Conservation (phyloP, 805 yeast species). For the Groenewaldozyma tartarivorans region DNA sequence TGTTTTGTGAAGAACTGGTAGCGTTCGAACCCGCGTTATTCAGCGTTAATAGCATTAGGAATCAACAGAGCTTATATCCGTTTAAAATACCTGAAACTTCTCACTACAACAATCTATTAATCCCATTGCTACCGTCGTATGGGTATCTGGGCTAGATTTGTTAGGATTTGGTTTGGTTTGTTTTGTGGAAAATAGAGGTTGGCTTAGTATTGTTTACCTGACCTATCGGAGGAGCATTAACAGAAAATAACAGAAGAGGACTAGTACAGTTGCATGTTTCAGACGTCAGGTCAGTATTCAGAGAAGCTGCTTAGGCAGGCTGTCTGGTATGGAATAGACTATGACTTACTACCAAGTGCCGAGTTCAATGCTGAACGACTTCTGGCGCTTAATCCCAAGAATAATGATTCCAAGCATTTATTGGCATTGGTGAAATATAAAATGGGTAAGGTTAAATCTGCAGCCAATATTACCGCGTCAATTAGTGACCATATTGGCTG, state of each 20-base stretch:
- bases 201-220: too few relatives aligned
- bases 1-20: too few relatives aligned
- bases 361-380: slow-evolving; percentile 80
- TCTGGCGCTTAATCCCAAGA: slow-evolving; percentile 48
- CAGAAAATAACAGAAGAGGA: background rate
- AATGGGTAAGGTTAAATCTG: slow-evolving; percentile 50
- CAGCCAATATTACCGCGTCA: slow-evolving; percentile 40
- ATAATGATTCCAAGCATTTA: slow-evolving; percentile 54
- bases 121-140: too few relatives aligned
- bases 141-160: background rate
- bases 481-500: slow-evolving; percentile 65
- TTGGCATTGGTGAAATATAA: slow-evolving; percentile 60
- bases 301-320: slow-evolving; percentile 30
- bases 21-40: too few relatives aligned
- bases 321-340: slow-evolving; percentile 63
- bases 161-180: background rate
- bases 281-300: background rate
- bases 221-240: too few relatives aligned
- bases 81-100: too few relatives aligned
- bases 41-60: too few relatives aligned
- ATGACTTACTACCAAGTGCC: slow-evolving; percentile 62
- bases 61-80: too few relatives aligned
- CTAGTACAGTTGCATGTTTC: background rate
- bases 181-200: too few relatives aligned
- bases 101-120: too few relatives aligned